Conservation (phyloP, 352 stramenopile species). For the Phytophthora uliginosa region DNA sequence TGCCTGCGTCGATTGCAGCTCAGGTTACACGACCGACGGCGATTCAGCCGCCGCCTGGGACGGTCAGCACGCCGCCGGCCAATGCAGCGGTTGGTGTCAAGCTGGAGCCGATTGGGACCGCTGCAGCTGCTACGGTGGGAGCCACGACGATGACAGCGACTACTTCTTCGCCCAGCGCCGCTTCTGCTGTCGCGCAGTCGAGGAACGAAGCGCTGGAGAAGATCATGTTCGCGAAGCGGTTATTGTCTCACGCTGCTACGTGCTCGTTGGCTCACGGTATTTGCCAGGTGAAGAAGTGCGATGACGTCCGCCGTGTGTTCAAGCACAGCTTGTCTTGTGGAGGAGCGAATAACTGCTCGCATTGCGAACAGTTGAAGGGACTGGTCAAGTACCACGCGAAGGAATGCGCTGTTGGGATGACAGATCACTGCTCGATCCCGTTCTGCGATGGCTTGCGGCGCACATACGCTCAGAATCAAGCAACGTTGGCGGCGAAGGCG, state of each 20-base stretch:
- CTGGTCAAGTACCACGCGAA: conserved; percentile 90
- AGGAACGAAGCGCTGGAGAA: conserved; percentile 83
- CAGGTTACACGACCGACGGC: conserved; percentile 10
- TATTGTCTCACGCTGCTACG: conserved; percentile 80
- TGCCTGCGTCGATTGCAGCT: conserved; percentile 39
- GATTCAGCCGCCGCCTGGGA: conserved; percentile 24
- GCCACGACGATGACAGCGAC: conserved; percentile 10
- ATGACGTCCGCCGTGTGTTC: conserved; percentile 88
- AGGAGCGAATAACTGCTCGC: conserved; percentile 70
- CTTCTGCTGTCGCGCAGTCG: conserved; percentile 29
- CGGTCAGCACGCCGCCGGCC: conserved; percentile 15
- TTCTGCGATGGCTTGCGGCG: conserved; percentile 85
- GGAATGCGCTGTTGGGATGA: conserved; percentile 69
- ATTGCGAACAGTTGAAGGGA: conserved; percentile 86
- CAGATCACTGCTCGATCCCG: conserved; percentile 83
- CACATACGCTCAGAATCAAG: conserved; percentile 60
- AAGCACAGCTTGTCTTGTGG: conserved; percentile 87
- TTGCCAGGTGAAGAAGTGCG: conserved; percentile 90
- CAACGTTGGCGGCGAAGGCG: conserved; percentile 42
- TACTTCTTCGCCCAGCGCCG: conserved; percentile 28
- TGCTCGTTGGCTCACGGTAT: conserved; percentile 66
- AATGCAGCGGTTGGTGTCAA: conserved; percentile 37
- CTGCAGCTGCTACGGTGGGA: not conserved
- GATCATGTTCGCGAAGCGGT: conserved; percentile 87
- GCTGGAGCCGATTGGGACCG: conserved; percentile 28